Base-by-base conservation (phyloP, 2,329 filamentous ascomycete species). In the Xylaria sp. region DNA sequence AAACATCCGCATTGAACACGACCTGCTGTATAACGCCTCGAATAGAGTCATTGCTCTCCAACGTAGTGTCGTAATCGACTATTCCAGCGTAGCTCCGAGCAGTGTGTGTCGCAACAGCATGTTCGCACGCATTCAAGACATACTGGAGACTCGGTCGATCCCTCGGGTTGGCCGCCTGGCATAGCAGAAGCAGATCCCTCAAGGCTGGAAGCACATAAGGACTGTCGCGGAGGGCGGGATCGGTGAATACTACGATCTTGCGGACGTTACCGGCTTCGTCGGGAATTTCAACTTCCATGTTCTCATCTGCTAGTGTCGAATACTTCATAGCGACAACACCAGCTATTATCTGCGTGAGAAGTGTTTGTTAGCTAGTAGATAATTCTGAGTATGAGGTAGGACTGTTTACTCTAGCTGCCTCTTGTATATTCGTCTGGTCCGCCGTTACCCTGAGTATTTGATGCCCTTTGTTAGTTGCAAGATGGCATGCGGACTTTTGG, bases 31-130 rank as follows among this genome's bases (percentile, higher is more conserved):
- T 28, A 13, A 48, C 7, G 23, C 28, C 33, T 38, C 60, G 36
- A 44, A 63, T 63, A 36, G 23, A 26, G 38, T 56, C 61, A 49
- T 63, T 51, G n/a, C 28, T 63, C 42, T 63, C 61, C 31, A 36
- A 56, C 5, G 20, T n/a, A 17, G 33, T 58, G 20, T 63, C 53
- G 31, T 63, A 58, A 31, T 40, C 6, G n/a, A 28, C 28, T 28
- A 63, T 58, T 17, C 31, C 53, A 17, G 61, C 6, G 7, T 63
- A 58, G 15, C 13, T 49, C 40, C 58, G 40, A n/a, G 20, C 42
- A 44, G 26, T 63, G 20, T 63, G 49, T 1, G 60, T 63, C 4
- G 13, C 38, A 17, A 49, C 53, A 0, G 53, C 48, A 31, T 62
- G 7, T 38, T 62, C 48, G 26, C 59, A 62, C 9, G 13, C 10